Evolutionary conservation across 2,329 filamentous ascomycete species (phyloP), one percentile per base, ranked within the genome.

Genomic region (Sporothrix curviconia): DNA sequence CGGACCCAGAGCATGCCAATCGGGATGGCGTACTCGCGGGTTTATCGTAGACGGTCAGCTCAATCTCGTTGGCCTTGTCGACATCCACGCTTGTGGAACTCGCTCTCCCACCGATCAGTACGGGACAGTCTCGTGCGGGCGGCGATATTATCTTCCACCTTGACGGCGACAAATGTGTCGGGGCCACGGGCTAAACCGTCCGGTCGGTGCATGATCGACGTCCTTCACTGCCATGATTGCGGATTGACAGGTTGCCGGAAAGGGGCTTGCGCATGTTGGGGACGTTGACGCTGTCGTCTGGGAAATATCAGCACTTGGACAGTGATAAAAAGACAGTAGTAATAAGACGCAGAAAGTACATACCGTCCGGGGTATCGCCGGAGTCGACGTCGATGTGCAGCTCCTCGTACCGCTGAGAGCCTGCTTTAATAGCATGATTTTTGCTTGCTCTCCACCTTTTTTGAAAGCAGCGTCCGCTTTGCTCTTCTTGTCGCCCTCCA

Each of bases 1-100:
- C 94, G 83, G 59, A 99, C 86, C 94, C 94, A 99, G 14, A 97
- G 81, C 80, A 99, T 85, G 57, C 87, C 94, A 66, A 99, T 96
- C 40, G 94, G 94, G 53, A 95, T 85, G 14, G 92, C 86, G 65
- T 95, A 89, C 66, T 96, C 92, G 62, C 86, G 2, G 91, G 86
- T 74, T 95, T 96, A 71, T 99, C 94, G 72, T 99, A 99, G 11
- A 99, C 92, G 0, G 91, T 97, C 55, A 99, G 83, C 70, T 99
- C 94, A 61, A 99, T 90, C 73, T 99, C 94, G 72, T 99, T 99
- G 54, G 94, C 94, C 76, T 97, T 97, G 74, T 97, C 92, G 57
- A 99, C 94, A 63, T 94, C 90, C 61, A 99, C 86, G 59, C n/a
- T 86, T 91, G 71, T 96, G 94, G 36, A 86, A 83, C 73, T 99